Percentiles rank a stretch among this genome's conserved stretches.
phyloP scores from a whole-genome alignment of 2,329 filamentous ascomycete genomes.

The Westerdykella aurantiaca region DNA sequence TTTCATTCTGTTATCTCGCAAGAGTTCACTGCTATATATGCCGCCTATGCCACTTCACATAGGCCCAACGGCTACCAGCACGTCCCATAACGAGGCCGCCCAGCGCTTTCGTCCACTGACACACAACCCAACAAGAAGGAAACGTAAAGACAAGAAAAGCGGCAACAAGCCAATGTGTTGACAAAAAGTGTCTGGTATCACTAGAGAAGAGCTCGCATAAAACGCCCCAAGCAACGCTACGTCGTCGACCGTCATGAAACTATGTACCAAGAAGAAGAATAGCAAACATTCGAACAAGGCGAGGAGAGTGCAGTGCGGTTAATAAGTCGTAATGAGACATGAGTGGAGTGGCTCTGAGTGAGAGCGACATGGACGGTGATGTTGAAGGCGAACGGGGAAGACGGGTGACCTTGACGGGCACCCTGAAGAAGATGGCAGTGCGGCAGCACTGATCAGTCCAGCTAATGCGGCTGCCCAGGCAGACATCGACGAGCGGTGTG shows the following conservation, averaged over 20 bases:
- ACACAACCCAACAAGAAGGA: no score
- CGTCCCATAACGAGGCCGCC: no score
- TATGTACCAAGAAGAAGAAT: constrained; percentile 15
- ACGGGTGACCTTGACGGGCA: neutral
- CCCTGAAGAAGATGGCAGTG: no score
- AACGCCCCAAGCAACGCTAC: neutral
- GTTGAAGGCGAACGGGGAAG: neutral
- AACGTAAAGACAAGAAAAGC: no score
- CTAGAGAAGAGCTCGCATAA: constrained; percentile 22
- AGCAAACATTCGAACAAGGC: constrained; percentile 8
- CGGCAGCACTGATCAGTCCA: neutral
- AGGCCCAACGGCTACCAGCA: no score
- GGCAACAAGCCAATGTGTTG: constrained; percentile 8
- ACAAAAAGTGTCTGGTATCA: constrained; percentile 37
- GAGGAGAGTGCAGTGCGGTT: neutral
- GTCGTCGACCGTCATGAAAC: constrained; percentile 28
- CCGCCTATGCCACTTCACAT: no score
- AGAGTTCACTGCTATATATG: no score
- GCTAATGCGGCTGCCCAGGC: neutral
- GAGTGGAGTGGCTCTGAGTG: constrained; percentile 5
- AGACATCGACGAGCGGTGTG: constrained; percentile 1
- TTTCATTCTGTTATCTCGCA: no score
- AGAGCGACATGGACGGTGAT: neutral
- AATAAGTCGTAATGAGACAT: constrained; percentile 14
- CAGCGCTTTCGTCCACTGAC: no score